Evolutionary conservation across 768 basidiomycete species (phyloP).

Genomic region (Kwoniella sp.): DNA sequence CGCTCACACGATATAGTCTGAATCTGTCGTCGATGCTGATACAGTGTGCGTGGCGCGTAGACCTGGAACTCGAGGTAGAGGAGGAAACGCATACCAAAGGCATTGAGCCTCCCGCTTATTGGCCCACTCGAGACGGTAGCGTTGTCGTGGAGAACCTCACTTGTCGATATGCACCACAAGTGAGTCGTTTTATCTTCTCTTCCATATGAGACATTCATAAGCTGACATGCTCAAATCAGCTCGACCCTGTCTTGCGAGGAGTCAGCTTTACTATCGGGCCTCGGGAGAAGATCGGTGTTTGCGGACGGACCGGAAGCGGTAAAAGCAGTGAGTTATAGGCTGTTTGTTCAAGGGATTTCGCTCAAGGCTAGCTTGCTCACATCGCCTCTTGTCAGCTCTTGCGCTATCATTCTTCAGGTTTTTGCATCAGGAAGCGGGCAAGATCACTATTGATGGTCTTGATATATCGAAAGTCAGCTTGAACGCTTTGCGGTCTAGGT

Average conservation of each 20-base stretch:
- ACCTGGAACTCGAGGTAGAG: slow-evolving; percentile 53
- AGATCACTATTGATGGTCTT: slow-evolving; percentile 57
- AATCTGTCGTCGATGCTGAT: neutral
- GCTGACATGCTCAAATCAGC: slow-evolving; percentile 25
- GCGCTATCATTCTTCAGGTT: slow-evolving; percentile 59
- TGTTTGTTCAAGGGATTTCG: too few relatives aligned
- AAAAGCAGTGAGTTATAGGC: slow-evolving; percentile 41
- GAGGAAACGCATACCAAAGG: slow-evolving; percentile 49
- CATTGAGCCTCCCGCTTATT: slow-evolving; percentile 57
- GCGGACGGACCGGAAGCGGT: slow-evolving; percentile 50
- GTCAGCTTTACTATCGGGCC: slow-evolving; percentile 57
- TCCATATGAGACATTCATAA: neutral
- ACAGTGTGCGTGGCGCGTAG: slow-evolving; percentile 25
- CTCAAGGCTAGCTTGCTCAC: neutral
- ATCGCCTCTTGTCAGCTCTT: slow-evolving; percentile 42
- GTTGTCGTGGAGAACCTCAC: slow-evolving; percentile 56
- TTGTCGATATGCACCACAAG: slow-evolving; percentile 53
- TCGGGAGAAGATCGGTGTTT: slow-evolving; percentile 58
- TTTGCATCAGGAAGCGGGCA: slow-evolving; percentile 56
- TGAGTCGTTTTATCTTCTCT: too few relatives aligned
- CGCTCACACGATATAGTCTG: too few relatives aligned
- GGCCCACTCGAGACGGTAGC: slow-evolving; percentile 54
- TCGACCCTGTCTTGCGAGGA: slow-evolving; percentile 55
- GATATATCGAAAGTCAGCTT: slow-evolving; percentile 56
- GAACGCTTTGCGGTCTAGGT: slow-evolving; percentile 64